phyloP scores from a whole-genome alignment of 192 early-diverging fungal genomes.

The Entrophospora sp. region DNA sequence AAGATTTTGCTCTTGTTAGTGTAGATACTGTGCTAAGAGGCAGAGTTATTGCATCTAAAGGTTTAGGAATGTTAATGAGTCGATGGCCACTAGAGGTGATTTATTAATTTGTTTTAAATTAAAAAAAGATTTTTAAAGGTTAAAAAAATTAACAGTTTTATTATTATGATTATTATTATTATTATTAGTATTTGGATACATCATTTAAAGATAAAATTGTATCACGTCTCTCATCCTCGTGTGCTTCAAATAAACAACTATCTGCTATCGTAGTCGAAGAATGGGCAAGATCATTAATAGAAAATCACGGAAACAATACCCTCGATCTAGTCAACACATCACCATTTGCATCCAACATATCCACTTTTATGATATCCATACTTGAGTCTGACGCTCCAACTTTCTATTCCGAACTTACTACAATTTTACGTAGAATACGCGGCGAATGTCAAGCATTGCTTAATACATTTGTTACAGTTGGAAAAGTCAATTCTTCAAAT shows the following conservation, averaged over 20 bases:
- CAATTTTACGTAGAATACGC: constrained; percentile 52
- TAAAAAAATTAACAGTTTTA: not conserved
- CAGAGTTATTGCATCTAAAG: constrained; percentile 64
- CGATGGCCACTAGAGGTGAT: constrained; percentile 38
- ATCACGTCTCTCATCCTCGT: constrained; percentile 56
- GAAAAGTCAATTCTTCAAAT: constrained; percentile 26
- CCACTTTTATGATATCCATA: constrained; percentile 42
- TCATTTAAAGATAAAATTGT: constrained; percentile 47
- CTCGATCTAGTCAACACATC: constrained; percentile 27
- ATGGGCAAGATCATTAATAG: constrained; percentile 53
- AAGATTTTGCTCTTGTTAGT: constrained; percentile 80
- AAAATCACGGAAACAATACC: constrained; percentile 23
- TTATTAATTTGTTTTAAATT: not conserved
- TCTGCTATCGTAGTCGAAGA: constrained; percentile 72
- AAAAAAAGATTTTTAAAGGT: not conserved
- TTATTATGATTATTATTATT: not conserved
- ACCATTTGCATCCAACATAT: constrained; percentile 47
- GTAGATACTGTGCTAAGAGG: constrained; percentile 72
- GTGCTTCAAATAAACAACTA: constrained; percentile 72
- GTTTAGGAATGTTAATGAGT: constrained; percentile 68
- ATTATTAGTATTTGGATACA: constrained; percentile 29
- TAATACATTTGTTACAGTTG: constrained; percentile 48
- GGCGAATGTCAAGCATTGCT: constrained; percentile 56
- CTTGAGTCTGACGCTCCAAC: constrained; percentile 45
- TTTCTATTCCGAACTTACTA: constrained; percentile 57